Conservation (phyloP, 169 alveolate genomes). For the Babesia bigemina region DNA sequence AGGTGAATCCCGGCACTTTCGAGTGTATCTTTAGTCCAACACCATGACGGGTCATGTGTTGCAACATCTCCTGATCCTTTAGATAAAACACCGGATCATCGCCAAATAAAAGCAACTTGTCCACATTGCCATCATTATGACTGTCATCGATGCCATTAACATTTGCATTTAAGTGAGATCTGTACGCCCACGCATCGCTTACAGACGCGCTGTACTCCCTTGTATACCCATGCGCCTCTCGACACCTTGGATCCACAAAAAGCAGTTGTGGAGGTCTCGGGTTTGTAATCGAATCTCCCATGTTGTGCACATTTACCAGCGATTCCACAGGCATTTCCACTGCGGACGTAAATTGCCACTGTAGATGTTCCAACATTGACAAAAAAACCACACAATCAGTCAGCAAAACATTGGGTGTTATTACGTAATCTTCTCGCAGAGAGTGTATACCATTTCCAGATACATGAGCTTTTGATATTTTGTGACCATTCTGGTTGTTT, state of each 20-base stretch:
- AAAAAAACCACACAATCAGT: slow-evolving; percentile 31
- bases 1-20: slow-evolving; percentile 39
- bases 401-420: slow-evolving; percentile 13
- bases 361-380: slow-evolving; percentile 30
- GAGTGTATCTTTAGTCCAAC: slow-evolving; percentile 42
- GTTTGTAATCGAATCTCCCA: slow-evolving; percentile 37
- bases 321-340: slow-evolving; percentile 31
- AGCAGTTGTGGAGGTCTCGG: slow-evolving; percentile 29
- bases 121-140: not conserved
- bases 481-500: not conserved
- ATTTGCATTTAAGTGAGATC: not conserved
- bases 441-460: not conserved
- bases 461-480: not conserved
- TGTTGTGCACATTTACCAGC: slow-evolving; percentile 9
- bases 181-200: not conserved
- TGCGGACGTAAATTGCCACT: slow-evolving; percentile 33
- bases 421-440: not conserved
- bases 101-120: slow-evolving; percentile 35
- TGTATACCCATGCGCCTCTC: not conserved
- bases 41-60: slow-evolving; percentile 27
- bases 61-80: slow-evolving; percentile 43
- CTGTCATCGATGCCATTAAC: not conserved
- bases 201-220: not conserved
- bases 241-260: slow-evolving; percentile 23
- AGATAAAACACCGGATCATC: slow-evolving; percentile 42